Conservation (phyloP, 352 stramenopile species). For the Globisporangium abappressorium region DNA sequence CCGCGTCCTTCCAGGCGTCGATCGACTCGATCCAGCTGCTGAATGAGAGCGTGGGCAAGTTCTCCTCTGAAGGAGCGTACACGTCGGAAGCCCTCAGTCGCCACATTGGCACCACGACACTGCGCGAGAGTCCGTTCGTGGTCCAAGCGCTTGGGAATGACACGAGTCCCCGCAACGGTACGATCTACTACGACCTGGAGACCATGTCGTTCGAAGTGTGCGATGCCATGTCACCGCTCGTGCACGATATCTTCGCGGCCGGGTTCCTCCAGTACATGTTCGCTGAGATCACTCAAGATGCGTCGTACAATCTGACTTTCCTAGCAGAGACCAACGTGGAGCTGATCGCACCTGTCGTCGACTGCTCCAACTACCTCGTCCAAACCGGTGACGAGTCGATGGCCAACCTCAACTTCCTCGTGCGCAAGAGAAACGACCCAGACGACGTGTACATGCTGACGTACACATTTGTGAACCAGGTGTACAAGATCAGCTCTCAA, state of each 20-base stretch:
- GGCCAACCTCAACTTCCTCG: constrained; percentile 34
- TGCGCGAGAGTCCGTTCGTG: constrained; percentile 21
- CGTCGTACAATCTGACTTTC: constrained; percentile 17
- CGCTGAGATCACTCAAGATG: constrained; percentile 4
- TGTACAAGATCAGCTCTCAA: constrained; percentile 27
- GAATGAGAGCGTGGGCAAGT: background rate
- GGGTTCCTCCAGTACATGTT: constrained; percentile 14
- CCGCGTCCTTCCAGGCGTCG: background rate
- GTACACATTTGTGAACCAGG: constrained; percentile 35
- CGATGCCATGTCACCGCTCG: background rate
- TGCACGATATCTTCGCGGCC: constrained; percentile 11
- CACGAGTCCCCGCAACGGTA: constrained; percentile 6
- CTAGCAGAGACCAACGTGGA: constrained; percentile 15
- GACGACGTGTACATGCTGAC: constrained; percentile 28
- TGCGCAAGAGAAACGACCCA: constrained; percentile 23
- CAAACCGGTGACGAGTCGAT: constrained; percentile 23
- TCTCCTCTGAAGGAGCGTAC: background rate
- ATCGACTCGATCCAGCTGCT: background rate
- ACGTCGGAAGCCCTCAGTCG: background rate
- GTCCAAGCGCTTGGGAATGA: constrained; percentile 12
- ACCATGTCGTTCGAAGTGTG: constrained; percentile 9
- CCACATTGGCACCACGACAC: constrained; percentile 1
- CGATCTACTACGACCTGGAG: constrained; percentile 7
- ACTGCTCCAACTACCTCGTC: constrained; percentile 32
- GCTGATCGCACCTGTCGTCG: constrained; percentile 38